phyloP scores from a whole-genome alignment of 352 stramenopile genomes.

The Pythium plurisporium region DNA sequence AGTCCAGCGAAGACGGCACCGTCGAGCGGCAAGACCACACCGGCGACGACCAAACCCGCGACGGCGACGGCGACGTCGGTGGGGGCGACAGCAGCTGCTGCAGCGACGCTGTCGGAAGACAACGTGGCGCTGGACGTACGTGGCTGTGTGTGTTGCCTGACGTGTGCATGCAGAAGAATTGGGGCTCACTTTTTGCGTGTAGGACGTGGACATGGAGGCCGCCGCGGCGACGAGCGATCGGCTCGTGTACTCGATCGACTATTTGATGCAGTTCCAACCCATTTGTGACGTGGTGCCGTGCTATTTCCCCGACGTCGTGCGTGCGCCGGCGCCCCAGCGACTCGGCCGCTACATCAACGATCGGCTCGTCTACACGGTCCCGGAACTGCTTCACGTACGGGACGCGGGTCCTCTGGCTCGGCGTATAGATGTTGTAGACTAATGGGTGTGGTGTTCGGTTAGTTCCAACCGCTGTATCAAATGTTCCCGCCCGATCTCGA shows the following conservation, averaged over 20 bases:
- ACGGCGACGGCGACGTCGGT: not conserved
- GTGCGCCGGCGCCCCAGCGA: conserved; percentile 31
- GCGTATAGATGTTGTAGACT: not conserved
- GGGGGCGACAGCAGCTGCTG: not conserved
- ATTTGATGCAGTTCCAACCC: conserved; percentile 57
- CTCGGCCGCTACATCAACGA: conserved; percentile 33
- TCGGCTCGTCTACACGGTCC: conserved; percentile 51
- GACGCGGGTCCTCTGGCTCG: not conserved
- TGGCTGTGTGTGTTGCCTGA: no score
- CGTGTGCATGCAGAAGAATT: not conserved
- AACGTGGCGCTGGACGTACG: conserved; percentile 2
- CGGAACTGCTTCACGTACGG: conserved; percentile 42
- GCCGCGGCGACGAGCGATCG: conserved; percentile 24
- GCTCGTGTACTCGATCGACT: conserved; percentile 65
- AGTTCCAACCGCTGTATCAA: conserved; percentile 72
- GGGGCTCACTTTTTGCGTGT: no score
- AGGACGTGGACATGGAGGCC: conserved; percentile 15
- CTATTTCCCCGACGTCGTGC: conserved; percentile 43
- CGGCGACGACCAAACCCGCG: not conserved
- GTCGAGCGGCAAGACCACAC: not conserved
- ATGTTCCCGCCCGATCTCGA: conserved; percentile 62
- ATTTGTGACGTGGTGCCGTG: conserved; percentile 42
- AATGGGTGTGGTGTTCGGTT: not conserved
- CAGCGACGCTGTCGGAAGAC: not conserved
- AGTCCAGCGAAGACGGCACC: not conserved